These are phyloP conservation scores for Agaricus sinodeliciosus DNA, from an alignment of 768 basidiomycete species.

Conservation along the genomic window DNA sequence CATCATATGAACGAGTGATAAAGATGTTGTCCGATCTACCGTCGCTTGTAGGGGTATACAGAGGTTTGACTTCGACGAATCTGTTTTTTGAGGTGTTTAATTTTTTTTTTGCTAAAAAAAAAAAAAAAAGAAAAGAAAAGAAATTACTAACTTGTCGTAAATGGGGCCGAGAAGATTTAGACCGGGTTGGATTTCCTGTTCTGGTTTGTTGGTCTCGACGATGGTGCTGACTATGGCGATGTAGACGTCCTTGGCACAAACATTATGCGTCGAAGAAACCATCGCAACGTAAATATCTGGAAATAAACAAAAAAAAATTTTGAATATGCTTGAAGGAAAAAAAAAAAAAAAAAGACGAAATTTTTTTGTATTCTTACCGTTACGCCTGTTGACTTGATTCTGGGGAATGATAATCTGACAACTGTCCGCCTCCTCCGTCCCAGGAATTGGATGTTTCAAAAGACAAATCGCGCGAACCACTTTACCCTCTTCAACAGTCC, in stretches of 20 bases:
- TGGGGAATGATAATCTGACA: slow-evolving; percentile 98
- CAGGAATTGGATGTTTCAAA: slow-evolving; percentile 96
- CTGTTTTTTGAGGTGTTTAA: slow-evolving; percentile 28
- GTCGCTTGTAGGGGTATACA: slow-evolving; percentile 83
- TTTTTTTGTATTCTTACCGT: slow-evolving; percentile 57
- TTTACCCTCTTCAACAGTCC: slow-evolving; percentile 88
- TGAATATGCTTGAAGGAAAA: neutral
- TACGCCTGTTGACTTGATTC: slow-evolving; percentile 89
- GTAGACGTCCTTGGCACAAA: slow-evolving; percentile 92
- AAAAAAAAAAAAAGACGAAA: too few species aligned
- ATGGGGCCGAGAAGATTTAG: slow-evolving; percentile 88
- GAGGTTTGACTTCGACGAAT: slow-evolving; percentile 82
- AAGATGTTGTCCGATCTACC: slow-evolving; percentile 88
- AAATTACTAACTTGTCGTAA: slow-evolving; percentile 74
- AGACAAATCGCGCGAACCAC: slow-evolving; percentile 97
- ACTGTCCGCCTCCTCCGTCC: slow-evolving; percentile 92
- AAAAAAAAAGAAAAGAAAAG: neutral
- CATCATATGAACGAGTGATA: slow-evolving; percentile 97
- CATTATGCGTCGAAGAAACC: slow-evolving; percentile 96
- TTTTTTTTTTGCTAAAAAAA: slow-evolving; percentile 8
- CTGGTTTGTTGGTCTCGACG: slow-evolving; percentile 90
- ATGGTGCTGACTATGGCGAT: slow-evolving; percentile 98
- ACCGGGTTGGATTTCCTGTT: slow-evolving; percentile 88
- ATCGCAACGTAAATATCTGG: slow-evolving; percentile 97
- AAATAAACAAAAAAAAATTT: neutral